Evolutionary conservation across 495 filamentous ascomycete genomes (phyloP).

Genomic region (Aspergillus panamensis): DNA sequence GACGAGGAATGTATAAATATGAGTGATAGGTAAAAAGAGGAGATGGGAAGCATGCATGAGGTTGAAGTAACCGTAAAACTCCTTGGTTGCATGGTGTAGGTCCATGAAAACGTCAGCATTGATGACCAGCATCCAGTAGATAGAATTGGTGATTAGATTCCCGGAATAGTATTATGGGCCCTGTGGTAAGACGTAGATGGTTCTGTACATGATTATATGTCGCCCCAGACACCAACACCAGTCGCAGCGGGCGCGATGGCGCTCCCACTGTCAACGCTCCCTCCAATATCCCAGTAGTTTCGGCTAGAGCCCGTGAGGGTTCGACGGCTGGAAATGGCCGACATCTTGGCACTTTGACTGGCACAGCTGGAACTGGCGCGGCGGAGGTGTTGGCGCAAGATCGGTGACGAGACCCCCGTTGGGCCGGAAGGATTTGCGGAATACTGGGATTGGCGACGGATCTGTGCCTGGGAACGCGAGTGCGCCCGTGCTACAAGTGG

Average conservation of each 20-base stretch:
- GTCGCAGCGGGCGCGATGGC: constrained; percentile 56
- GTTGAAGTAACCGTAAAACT: background rate
- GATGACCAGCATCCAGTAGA: constrained; percentile 18
- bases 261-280: constrained; percentile 69
- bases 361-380: constrained; percentile 67
- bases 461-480: constrained; percentile 45
- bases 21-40: background rate
- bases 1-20: background rate
- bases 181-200: background rate
- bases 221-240: constrained; percentile 72
- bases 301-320: constrained; percentile 56
- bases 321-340: constrained; percentile 52
- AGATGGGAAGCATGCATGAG: background rate
- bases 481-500: constrained; percentile 66
- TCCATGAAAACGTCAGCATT: background rate
- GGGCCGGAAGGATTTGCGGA: constrained; percentile 42
- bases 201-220: constrained; percentile 42
- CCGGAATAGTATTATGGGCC: background rate
- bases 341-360: constrained; percentile 70
- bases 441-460: constrained; percentile 50
- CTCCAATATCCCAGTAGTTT: constrained; percentile 87
- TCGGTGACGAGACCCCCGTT: constrained; percentile 42
- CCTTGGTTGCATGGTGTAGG: background rate
- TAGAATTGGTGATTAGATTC: background rate
- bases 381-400: constrained; percentile 44